Evolutionary conservation across 1,284 basidiomycete genomes (phyloP).

Genomic region (Mycosarcoma mackinlayi): DNA sequence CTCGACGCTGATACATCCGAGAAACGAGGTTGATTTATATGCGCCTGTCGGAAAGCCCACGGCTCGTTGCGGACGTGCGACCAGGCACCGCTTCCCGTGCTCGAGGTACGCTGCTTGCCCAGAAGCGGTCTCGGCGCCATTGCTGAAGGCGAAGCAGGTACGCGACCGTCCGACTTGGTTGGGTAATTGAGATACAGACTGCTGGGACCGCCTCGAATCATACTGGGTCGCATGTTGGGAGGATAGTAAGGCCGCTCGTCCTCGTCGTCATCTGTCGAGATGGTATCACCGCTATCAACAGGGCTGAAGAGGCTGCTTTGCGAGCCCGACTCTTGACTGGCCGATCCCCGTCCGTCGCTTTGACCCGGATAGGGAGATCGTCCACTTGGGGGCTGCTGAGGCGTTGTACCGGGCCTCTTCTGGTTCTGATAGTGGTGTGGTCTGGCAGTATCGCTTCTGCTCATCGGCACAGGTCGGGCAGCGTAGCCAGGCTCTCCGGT

Average conservation of each 20-base stretch:
- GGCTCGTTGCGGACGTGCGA: slow-evolving; percentile 46
- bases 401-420: slow-evolving; percentile 34
- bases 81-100: slow-evolving; percentile 34
- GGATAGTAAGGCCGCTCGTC: slow-evolving; percentile 55
- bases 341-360: slow-evolving; percentile 32
- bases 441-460: slow-evolving; percentile 42
- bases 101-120: slow-evolving; percentile 36
- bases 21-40: slow-evolving; percentile 42
- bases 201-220: slow-evolving; percentile 48
- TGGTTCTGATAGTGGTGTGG: slow-evolving; percentile 51
- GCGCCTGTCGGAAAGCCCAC: slow-evolving; percentile 41
- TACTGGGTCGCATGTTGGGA: slow-evolving; percentile 45
- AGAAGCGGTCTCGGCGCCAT: slow-evolving; percentile 19
- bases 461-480: slow-evolving; percentile 33
- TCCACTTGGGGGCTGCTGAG: slow-evolving; percentile 29
- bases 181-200: slow-evolving; percentile 51
- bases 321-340: slow-evolving; percentile 40
- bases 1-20: slow-evolving; percentile 43
- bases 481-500: slow-evolving; percentile 24
- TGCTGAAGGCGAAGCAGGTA: slow-evolving; percentile 24
- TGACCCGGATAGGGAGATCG: slow-evolving; percentile 26
- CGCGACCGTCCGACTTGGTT: slow-evolving; percentile 21
- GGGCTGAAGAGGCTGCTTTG: slow-evolving; percentile 56
- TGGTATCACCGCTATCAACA: slow-evolving; percentile 48
- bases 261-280: slow-evolving; percentile 56